Evolutionary conservation across 306 rosid genomes (phyloP).

Genomic region (Trifolium pratense): DNA sequence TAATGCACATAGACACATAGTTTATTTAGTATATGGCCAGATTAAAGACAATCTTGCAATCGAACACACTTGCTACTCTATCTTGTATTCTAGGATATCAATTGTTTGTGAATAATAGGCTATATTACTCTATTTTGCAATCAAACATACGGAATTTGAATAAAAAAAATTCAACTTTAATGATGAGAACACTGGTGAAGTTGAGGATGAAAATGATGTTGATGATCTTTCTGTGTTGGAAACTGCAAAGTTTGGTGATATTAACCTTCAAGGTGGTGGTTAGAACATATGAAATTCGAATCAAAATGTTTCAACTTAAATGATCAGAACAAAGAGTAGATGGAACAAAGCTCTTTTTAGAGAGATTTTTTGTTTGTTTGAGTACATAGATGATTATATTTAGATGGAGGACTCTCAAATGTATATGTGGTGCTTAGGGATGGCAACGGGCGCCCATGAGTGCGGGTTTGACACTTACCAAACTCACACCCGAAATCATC

Average conservation of each 20-base stretch:
- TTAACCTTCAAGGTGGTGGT: not conserved
- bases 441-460: no score
- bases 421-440: no score
- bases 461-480: no score
- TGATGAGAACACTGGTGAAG: not conserved
- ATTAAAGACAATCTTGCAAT: not conserved
- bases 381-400: not conserved
- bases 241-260: not conserved
- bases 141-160: no score
- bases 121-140: no score
- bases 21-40: not conserved
- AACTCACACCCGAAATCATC: no score
- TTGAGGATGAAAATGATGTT: not conserved
- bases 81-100: not conserved
- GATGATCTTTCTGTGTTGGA: not conserved
- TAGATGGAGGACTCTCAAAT: not conserved
- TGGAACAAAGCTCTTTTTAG: not conserved
- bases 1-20: not conserved
- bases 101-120: constrained; percentile 10
- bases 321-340: not conserved
- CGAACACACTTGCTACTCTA: not conserved
- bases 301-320: not conserved
- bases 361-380: not conserved
- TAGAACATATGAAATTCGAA: not conserved
- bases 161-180: no score